phyloP scores from a whole-genome alignment of 495 filamentous ascomycete species.

The Tuber indicum region DNA sequence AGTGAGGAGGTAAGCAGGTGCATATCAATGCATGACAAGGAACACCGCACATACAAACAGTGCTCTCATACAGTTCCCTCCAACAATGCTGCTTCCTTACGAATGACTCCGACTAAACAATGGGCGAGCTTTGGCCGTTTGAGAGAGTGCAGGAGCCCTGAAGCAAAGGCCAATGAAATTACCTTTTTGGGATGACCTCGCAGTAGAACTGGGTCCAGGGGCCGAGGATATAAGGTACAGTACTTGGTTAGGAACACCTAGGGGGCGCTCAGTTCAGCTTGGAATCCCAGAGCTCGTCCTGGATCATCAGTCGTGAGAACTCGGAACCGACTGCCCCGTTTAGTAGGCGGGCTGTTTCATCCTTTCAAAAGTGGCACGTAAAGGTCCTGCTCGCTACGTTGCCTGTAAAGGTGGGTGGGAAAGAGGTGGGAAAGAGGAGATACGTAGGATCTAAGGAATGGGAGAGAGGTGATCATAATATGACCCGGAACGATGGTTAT shows the following conservation, averaged over 20 bases:
- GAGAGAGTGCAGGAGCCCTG: constrained; percentile 20
- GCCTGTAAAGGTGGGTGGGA: constrained; percentile 6
- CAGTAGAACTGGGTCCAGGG: constrained; percentile 32
- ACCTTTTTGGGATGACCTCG: constrained; percentile 29
- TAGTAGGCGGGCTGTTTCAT: constrained; percentile 33
- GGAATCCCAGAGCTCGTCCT: constrained; percentile 30
- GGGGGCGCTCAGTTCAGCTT: constrained; percentile 27
- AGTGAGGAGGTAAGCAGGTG: background rate
- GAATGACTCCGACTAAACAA: background rate
- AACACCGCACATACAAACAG: background rate
- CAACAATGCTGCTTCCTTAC: background rate
- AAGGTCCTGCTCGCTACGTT: constrained; percentile 27
- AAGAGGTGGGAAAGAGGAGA: constrained; percentile 20
- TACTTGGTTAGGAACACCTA: constrained; percentile 24
- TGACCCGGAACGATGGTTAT: constrained; percentile 31
- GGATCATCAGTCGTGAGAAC: constrained; percentile 30
- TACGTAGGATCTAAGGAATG: background rate
- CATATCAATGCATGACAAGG: constrained; percentile 3
- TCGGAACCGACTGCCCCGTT: constrained; percentile 32
- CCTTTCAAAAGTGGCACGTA: constrained; percentile 30
- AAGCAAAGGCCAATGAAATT: constrained; percentile 20
- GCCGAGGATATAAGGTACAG: constrained; percentile 25
- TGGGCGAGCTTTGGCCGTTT: constrained; percentile 23
- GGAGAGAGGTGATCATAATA: background rate
- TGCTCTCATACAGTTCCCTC: background rate